phyloP scores from a whole-genome alignment of 257 asterid species.

The Leonotis leonurus region DNA sequence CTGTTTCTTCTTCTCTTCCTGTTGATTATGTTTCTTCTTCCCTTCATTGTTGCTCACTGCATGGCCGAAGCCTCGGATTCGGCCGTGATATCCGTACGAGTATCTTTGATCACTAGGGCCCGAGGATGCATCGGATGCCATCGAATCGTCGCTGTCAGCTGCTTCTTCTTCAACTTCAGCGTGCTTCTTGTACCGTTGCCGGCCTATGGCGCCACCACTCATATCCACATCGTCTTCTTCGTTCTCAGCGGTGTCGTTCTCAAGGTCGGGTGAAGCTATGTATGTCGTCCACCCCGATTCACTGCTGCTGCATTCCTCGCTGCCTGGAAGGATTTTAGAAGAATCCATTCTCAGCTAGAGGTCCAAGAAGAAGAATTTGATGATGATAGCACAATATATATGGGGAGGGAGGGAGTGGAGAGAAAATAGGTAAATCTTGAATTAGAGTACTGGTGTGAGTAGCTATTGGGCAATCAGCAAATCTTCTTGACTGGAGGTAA shows the following conservation, averaged over 20 bases:
- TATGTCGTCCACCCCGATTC: constrained; percentile 96
- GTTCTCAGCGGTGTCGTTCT: constrained; percentile 7
- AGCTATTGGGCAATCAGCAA: constrained; percentile 22
- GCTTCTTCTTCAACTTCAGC: neutral
- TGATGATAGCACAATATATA: constrained; percentile 6
- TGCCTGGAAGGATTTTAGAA: constrained; percentile 34
- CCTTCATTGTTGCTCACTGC: constrained; percentile 30
- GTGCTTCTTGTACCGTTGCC: constrained; percentile 16
- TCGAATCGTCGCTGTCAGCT: constrained; percentile 67
- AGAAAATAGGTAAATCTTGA: neutral
- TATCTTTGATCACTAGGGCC: constrained; percentile 59
- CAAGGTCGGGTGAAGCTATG: constrained; percentile 50
- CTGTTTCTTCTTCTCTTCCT: constrained; percentile 39
- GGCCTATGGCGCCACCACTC: constrained; percentile 7
- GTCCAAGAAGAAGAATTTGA: neutral
- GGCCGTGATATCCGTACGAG: constrained; percentile 7
- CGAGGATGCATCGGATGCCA: constrained; percentile 95
- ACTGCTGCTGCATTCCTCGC: constrained; percentile 79
- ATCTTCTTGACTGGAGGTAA: constrained; percentile 28
- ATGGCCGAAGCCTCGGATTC: constrained; percentile 19
- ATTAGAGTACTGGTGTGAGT: constrained; percentile 12
- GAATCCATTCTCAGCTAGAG: constrained; percentile 43
- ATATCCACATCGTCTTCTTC: constrained; percentile 11
- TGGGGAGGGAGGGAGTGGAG: neutral
- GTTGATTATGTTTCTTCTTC: constrained; percentile 33